These are phyloP conservation scores for Ceratocystis eucalypticola DNA, from an alignment of 2,329 filamentous ascomycete genomes.

Conservation along the genomic window DNA sequence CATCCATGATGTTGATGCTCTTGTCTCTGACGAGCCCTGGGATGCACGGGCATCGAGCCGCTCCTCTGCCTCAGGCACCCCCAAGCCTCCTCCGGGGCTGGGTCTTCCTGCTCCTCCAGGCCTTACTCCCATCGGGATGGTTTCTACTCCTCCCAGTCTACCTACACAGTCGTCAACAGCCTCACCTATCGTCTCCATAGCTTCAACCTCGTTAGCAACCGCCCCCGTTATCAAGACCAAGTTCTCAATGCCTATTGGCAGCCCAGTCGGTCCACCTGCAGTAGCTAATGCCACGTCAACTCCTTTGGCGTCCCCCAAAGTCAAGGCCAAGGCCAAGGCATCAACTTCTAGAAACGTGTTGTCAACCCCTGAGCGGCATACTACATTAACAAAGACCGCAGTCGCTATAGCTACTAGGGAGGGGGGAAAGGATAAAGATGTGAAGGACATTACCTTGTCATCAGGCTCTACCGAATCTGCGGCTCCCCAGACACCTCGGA, in stretches of 20 bases:
- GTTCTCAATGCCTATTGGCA: not conserved
- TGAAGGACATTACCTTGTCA: slow-evolving; percentile 21
- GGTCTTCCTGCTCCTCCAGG: slow-evolving; percentile 25
- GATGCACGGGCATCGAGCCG: not conserved
- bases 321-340: slow-evolving; percentile 21
- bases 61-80: not conserved
- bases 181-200: not conserved
- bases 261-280: not conserved
- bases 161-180: not conserved
- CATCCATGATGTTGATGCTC: slow-evolving; percentile 49
- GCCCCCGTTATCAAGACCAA: not conserved
- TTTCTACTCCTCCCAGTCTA: not conserved
- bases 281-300: not conserved
- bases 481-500: slow-evolving; percentile 26
- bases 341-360: slow-evolving; percentile 1
- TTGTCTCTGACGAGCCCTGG: slow-evolving; percentile 47
- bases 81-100: slow-evolving; percentile 13
- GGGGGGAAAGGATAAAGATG: not conserved
- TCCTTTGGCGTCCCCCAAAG: slow-evolving; percentile 21
- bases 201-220: not conserved
- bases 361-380: slow-evolving; percentile 14
- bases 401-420: slow-evolving; percentile 4
- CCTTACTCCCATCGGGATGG: not conserved
- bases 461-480: slow-evolving; percentile 23
- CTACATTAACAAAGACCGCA: slow-evolving; percentile 11